Evolutionary conservation across 345 rosid species (phyloP).

Genomic region (Camelina laxa): DNA sequence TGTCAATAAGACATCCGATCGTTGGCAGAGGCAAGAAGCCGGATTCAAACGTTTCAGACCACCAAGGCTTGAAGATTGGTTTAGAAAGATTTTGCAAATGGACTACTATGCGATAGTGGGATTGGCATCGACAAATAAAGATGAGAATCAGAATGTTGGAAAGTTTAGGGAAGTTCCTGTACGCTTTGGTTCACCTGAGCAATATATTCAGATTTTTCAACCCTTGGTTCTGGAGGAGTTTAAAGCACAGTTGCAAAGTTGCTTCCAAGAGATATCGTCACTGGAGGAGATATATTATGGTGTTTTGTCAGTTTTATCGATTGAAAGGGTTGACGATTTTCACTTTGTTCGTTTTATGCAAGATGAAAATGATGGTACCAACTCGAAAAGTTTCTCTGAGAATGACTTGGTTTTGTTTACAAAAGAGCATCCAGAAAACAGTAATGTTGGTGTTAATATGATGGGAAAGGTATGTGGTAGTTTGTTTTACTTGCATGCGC

Average conservation of each 20-base stretch:
- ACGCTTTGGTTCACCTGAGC: constrained; percentile 79
- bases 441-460: constrained; percentile 65
- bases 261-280: constrained; percentile 82
- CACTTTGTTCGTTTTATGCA: constrained; percentile 93
- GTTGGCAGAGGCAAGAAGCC: constrained; percentile 56
- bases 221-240: constrained; percentile 97
- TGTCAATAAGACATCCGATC: constrained; percentile 58
- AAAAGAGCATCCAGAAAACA: constrained; percentile 68
- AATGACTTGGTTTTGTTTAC: constrained; percentile 93
- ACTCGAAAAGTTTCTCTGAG: constrained; percentile 71
- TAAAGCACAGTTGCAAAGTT: constrained; percentile 87
- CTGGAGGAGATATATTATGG: constrained; percentile 82
- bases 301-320: constrained; percentile 75
- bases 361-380: constrained; percentile 63
- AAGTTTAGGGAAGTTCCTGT: constrained; percentile 85
- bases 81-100: constrained; percentile 79
- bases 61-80: constrained; percentile 94
- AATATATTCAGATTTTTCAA: constrained; percentile 79
- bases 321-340: constrained; percentile 95
- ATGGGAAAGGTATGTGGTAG: constrained; percentile 79
- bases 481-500: constrained; percentile 20
- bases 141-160: constrained; percentile 47
- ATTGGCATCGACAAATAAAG: constrained; percentile 53
- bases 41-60: constrained; percentile 81
- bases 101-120: constrained; percentile 84